Evolutionary conservation across 306 rosid genomes (phyloP).

Genomic region (Astragalus glycyphyllos): DNA sequence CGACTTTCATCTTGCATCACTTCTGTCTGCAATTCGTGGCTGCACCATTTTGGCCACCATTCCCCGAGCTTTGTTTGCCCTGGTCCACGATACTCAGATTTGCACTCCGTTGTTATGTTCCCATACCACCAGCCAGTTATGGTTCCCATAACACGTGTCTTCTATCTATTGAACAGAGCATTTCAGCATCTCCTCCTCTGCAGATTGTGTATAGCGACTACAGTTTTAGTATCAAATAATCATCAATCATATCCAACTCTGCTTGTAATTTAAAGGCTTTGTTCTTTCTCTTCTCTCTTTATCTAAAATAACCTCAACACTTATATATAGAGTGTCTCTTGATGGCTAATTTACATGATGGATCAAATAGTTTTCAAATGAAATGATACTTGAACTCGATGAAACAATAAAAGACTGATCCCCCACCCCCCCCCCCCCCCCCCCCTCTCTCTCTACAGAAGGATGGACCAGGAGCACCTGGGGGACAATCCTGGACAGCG

Average conservation of each 20-base stretch:
- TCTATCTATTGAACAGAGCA: background rate
- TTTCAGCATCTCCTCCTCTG: background rate
- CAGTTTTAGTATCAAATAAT: too few relatives aligned
- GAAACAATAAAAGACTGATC: slow-evolving; percentile 36
- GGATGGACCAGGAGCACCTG: slow-evolving; percentile 98
- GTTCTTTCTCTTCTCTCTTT: too few relatives aligned
- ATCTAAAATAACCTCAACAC: background rate
- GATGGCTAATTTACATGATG: slow-evolving; percentile 5
- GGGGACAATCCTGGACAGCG: slow-evolving; percentile 97
- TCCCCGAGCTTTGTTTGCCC: background rate
- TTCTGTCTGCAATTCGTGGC: background rate
- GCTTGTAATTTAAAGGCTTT: too few relatives aligned
- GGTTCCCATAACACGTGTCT: background rate
- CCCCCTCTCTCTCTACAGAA: slow-evolving; percentile 62
- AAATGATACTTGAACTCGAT: background rate
- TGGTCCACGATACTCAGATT: background rate
- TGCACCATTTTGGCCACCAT: background rate
- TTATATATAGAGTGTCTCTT: slow-evolving; percentile 14
- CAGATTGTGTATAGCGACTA: too few relatives aligned
- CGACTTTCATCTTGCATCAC: background rate
- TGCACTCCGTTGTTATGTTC: background rate
- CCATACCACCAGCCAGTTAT: background rate
- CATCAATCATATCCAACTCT: too few relatives aligned
- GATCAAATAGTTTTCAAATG: slow-evolving; percentile 21
- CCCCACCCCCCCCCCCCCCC: too few relatives aligned